Percentiles rank a stretch among this genome's conserved stretches.
Evolutionary conservation across 1,284 basidiomycete species (phyloP).

Genomic region (Sporisorium exsertum): DNA sequence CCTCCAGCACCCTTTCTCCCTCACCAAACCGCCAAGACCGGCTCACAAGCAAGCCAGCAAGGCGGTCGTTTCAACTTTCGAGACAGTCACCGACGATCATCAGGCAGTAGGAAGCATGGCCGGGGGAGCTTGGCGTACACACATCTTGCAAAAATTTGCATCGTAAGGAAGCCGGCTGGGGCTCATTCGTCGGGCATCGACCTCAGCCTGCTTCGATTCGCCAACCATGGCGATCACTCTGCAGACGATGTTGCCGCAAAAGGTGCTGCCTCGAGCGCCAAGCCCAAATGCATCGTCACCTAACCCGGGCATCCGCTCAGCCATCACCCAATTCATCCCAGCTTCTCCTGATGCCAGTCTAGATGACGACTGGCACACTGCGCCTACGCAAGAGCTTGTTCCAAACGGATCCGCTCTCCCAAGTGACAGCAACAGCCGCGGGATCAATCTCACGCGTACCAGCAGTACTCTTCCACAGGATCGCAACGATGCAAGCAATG

Average conservation of each 20-base stretch:
- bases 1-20: background rate
- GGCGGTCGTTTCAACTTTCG: background rate
- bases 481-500: background rate
- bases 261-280: constrained; percentile 41
- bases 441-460: background rate
- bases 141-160: background rate
- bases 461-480: constrained; percentile 15
- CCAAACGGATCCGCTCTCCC: background rate
- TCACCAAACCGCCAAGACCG: background rate
- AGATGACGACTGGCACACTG: background rate
- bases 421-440: constrained; percentile 1
- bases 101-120: constrained; percentile 5
- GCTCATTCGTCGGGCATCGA: background rate
- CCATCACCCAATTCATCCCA: constrained; percentile 48
- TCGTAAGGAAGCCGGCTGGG: background rate
- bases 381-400: background rate
- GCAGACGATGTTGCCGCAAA: constrained; percentile 36
- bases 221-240: constrained; percentile 36
- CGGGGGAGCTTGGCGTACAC: background rate
- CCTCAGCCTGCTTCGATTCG: background rate
- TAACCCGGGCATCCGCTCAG: constrained; percentile 38
- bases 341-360: constrained; percentile 34
- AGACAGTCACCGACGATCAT: background rate
- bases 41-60: background rate
- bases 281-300: constrained; percentile 37